Conservation (phyloP, 768 basidiomycete genomes). For the Agaricus sinodeliciosus region DNA sequence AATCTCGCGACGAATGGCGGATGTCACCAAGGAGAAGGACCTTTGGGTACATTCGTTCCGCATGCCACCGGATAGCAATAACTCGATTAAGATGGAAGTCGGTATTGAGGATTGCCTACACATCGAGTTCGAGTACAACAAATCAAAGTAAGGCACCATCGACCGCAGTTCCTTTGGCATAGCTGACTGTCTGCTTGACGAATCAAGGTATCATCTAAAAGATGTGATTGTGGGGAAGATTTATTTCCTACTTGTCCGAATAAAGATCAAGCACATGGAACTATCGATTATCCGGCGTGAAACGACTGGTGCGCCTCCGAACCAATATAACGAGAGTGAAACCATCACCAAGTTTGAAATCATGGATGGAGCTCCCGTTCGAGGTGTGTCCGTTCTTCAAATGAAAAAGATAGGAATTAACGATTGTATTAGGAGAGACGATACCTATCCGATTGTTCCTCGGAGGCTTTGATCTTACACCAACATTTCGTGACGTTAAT, state of each 20-base stretch:
- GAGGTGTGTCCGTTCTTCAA: constrained; percentile 44
- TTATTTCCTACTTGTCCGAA: constrained; percentile 95
- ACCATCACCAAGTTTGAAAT: constrained; percentile 99
- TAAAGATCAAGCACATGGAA: constrained; percentile 99
- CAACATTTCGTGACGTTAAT: constrained; percentile 98
- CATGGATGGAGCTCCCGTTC: constrained; percentile 97
- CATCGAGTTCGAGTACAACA: constrained; percentile 99
- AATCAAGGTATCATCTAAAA: constrained; percentile 90
- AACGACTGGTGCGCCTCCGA: constrained; percentile 96
- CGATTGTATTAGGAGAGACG: constrained; percentile 67
- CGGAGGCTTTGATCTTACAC: constrained; percentile 96
- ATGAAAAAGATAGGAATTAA: background rate
- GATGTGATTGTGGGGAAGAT: constrained; percentile 99
- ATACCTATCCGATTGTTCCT: constrained; percentile 97
- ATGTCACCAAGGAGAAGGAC: constrained; percentile 89
- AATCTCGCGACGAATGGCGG: constrained; percentile 87
- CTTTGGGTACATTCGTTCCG: constrained; percentile 98
- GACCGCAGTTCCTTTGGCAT: background rate
- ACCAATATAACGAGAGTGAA: constrained; percentile 98
- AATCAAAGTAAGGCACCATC: constrained; percentile 75
- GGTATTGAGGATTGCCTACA: constrained; percentile 99
- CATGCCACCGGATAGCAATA: constrained; percentile 97
- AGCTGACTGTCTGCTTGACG: background rate
- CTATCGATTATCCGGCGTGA: constrained; percentile 95
- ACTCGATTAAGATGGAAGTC: constrained; percentile 99